Percentiles rank a stretch among this genome's conserved stretches.
Evolutionary conservation across 2,329 filamentous ascomycete species (phyloP).

Genomic region (Hymenoscyphus fraxineus): DNA sequence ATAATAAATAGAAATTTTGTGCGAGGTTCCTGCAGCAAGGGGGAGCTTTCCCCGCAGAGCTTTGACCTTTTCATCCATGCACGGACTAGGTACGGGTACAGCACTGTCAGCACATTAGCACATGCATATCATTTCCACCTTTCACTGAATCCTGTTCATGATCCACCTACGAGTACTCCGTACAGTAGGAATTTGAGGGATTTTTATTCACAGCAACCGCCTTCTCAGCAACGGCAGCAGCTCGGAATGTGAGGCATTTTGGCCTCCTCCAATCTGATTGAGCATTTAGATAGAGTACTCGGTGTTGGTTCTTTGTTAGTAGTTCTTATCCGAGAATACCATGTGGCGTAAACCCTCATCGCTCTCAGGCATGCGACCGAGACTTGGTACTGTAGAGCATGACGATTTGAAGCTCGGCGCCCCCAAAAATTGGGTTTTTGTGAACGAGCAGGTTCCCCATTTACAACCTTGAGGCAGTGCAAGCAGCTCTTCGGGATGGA

Average conservation of each 20-base stretch:
- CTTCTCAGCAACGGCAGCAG: background rate
- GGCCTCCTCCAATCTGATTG: conserved; percentile 32
- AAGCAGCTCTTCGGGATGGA: background rate
- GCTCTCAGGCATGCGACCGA: background rate
- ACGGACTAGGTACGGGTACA: background rate
- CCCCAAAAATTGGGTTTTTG: background rate
- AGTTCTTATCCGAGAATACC: background rate
- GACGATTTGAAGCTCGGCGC: background rate
- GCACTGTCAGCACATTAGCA: background rate
- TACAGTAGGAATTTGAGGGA: conserved; percentile 5
- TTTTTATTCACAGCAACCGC: background rate
- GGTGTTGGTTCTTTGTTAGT: background rate
- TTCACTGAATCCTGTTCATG: background rate
- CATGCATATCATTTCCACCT: background rate
- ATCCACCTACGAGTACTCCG: no score
- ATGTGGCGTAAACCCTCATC: background rate
- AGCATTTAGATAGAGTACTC: conserved; percentile 21
- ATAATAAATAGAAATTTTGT: no score
- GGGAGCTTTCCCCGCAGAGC: background rate
- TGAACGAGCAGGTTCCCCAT: background rate
- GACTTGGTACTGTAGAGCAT: background rate
- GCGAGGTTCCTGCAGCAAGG: background rate
- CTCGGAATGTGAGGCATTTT: conserved; percentile 24
- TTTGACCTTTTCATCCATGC: background rate
- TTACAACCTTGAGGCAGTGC: background rate